A percentile compares a stretch with the other conserved stretches of the same genome.
phyloP scores from a whole-genome alignment of 106 monocot species.

The Acorus calamus region DNA sequence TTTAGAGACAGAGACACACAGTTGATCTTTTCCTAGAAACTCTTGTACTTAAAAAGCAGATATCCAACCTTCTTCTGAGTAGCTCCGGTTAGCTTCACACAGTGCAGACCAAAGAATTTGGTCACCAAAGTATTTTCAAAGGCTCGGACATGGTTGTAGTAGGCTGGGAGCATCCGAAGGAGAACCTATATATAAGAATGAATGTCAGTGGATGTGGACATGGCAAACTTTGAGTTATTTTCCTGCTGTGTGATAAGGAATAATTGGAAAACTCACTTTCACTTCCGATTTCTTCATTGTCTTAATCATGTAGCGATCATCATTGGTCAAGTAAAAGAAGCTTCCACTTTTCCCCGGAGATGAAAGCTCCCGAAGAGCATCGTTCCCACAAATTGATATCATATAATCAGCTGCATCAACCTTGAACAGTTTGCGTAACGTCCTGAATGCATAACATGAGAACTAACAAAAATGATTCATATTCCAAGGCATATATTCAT shows the following conservation, averaged over 20 bases:
- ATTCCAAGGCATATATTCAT: too few species aligned
- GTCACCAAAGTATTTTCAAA: conserved; percentile 55
- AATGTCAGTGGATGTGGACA: neutral
- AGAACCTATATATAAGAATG: conserved; percentile 32
- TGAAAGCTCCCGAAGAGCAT: conserved; percentile 61
- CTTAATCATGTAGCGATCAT: conserved; percentile 69
- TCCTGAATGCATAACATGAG: conserved; percentile 15
- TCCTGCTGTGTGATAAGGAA: too few species aligned
- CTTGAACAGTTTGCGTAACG: conserved; percentile 57
- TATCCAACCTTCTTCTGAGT: conserved; percentile 54
- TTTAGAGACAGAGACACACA: too few species aligned
- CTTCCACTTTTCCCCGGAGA: conserved; percentile 77
- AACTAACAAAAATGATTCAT: too few species aligned
- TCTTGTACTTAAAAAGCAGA: too few species aligned
- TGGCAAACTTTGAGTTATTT: too few species aligned
- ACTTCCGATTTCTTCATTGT: conserved; percentile 70
- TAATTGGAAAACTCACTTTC: conserved; percentile 27
- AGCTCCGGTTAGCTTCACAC: conserved; percentile 53
- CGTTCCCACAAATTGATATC: conserved; percentile 62
- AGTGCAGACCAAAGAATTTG: conserved; percentile 60
- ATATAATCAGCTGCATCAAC: conserved; percentile 71
- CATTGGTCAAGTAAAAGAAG: conserved; percentile 63
- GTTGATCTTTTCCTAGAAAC: too few species aligned
- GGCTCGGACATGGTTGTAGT: conserved; percentile 68
- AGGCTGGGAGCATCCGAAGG: conserved; percentile 62